phyloP scores from a whole-genome alignment of 2,329 filamentous ascomycete genomes.

The Lecanoromycetidae sp. region DNA sequence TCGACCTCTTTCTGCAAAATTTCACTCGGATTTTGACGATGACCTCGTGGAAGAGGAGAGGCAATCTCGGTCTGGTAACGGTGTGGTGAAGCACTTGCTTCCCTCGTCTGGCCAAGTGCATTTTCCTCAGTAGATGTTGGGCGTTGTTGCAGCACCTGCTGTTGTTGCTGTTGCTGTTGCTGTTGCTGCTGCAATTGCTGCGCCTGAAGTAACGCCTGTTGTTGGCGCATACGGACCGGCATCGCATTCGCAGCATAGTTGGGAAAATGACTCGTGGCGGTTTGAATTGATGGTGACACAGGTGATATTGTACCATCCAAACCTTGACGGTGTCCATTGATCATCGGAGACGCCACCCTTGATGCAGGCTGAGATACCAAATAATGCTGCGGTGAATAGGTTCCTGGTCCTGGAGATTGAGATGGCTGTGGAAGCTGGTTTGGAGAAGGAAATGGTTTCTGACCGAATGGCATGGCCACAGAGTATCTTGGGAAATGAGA shows the following conservation, averaged over 20 bases:
- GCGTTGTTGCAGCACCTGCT: conserved; percentile 21
- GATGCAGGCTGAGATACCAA: conserved; percentile 28
- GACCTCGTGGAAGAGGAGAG: conserved; percentile 48
- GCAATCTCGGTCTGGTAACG: conserved; percentile 36
- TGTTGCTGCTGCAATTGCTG: conserved; percentile 38
- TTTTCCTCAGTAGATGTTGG: neutral
- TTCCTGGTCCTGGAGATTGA: conserved; percentile 21
- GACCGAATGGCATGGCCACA: conserved; percentile 23
- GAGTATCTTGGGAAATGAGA: conserved; percentile 14
- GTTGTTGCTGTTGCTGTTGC: conserved; percentile 9
- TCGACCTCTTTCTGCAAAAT: conserved; percentile 75
- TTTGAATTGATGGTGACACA: conserved; percentile 48
- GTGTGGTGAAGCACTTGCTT: neutral
- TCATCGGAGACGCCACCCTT: conserved; percentile 46
- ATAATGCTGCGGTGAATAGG: conserved; percentile 33
- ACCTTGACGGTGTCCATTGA: conserved; percentile 32
- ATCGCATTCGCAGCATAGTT: conserved; percentile 28
- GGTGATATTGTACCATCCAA: conserved; percentile 47
- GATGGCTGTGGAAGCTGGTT: neutral
- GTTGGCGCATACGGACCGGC: conserved; percentile 35
- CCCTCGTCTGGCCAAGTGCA: neutral
- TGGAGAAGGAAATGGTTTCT: conserved; percentile 13
- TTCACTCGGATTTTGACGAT: conserved; percentile 59
- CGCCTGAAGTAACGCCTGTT: conserved; percentile 41
- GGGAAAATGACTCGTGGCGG: conserved; percentile 32